phyloP scores from a whole-genome alignment of 2,329 filamentous ascomycete genomes.

The Allantophomopsis lycopodina region DNA sequence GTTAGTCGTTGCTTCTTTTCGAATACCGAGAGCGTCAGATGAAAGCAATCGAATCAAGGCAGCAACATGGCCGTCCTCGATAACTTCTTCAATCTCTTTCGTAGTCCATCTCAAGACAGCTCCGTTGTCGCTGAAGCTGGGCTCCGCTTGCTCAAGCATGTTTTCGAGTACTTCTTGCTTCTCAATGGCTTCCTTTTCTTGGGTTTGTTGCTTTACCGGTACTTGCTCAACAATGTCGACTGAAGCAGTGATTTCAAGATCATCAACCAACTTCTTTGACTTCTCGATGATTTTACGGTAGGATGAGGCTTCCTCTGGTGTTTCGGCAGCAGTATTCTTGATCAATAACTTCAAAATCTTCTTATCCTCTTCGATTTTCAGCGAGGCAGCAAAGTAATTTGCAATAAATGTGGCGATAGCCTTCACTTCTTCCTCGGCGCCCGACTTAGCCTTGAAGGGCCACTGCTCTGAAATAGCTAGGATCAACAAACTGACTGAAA shows the following conservation, averaged over 20 bases:
- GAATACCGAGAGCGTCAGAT: slow-evolving; percentile 61
- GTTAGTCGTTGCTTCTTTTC: slow-evolving; percentile 62
- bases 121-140: slow-evolving; percentile 29
- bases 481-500: slow-evolving; percentile 46
- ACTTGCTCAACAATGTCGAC: neutral
- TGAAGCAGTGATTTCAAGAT: slow-evolving; percentile 2
- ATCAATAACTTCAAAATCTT: slow-evolving; percentile 29
- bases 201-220: neutral
- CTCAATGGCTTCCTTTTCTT: neutral
- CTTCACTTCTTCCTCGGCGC: slow-evolving; percentile 25
- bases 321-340: slow-evolving; percentile 23
- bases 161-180: slow-evolving; percentile 5
- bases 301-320: slow-evolving; percentile 22
- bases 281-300: slow-evolving; percentile 11
- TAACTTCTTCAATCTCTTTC: slow-evolving; percentile 64
- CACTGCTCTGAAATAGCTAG: slow-evolving; percentile 67
- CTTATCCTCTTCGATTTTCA: slow-evolving; percentile 34
- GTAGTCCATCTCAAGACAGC: slow-evolving; percentile 52
- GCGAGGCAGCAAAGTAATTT: slow-evolving; percentile 38
- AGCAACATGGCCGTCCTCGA: slow-evolving; percentile 63
- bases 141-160: slow-evolving; percentile 3
- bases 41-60: slow-evolving; percentile 63
- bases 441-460: slow-evolving; percentile 46
- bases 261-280: slow-evolving; percentile 12
- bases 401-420: slow-evolving; percentile 44